Evolutionary conservation across 1,284 basidiomycete genomes (phyloP), one percentile per base, ranked within the genome.

Genomic region (Porodaedalea pini): DNA sequence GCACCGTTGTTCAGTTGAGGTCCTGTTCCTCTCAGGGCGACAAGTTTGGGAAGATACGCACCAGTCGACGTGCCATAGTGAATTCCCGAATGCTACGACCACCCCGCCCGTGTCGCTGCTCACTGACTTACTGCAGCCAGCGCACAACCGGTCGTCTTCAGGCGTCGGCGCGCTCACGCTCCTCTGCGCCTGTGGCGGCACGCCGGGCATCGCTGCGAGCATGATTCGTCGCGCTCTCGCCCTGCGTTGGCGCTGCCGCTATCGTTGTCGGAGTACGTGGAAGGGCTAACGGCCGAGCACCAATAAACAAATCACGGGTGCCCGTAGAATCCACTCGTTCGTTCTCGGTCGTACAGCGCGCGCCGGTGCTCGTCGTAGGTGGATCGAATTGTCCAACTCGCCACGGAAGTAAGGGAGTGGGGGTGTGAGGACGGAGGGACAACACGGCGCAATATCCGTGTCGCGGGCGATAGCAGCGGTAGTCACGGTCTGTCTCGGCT

Each of bases 21-120:
- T 5, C 21, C 54, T 61, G 36, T 17, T 32, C 29, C 17, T 29
- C 17, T 51, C 50, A 45, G n/a, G n/a, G 48, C 13, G 51, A 11
- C 31, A 54, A 36, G 51, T 32, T 58, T 32, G 41, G 27, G 56
- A 57, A 56, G 48, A 23, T 34, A 56, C 56, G 53, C 29, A 64
- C 63, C 64, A 68, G 54, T 61, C 62, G 41, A 62, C 65, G 57
- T 65, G 64, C 65, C 64, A 67, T 36, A 67, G 57, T 32, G 63
- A 60, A 27, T 66, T 94, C 90, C 92, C 92, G 70, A 95, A 95
- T 41, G 92, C 90, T 63, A 95, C 92, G 45, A 95, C 92, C 15
- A 94, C 78, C 36, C 92, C 92, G 53, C 90, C 92, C 62, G 83
- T 80, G 65, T 93, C 90, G 63, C 85, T 88, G 53, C 94, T 89